Conservation (phyloP, 1,284 basidiomycete species). For the Cystobasidium pallidum region DNA sequence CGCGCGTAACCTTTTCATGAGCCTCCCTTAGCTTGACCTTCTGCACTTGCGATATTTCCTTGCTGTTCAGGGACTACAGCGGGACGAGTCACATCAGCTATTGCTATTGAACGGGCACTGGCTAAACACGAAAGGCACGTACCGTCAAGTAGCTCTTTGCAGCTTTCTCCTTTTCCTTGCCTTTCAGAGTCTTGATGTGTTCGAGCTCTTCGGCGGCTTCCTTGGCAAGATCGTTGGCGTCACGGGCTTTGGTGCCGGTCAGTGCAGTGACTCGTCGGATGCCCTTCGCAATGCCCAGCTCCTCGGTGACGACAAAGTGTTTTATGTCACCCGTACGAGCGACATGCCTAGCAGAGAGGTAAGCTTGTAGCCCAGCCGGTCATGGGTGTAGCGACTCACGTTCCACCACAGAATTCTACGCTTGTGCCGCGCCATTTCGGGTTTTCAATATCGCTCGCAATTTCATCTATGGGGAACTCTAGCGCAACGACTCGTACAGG, state of each 20-base stretch:
- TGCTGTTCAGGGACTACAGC: conserved; percentile 77
- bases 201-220: conserved; percentile 69
- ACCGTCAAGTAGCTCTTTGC: conserved; percentile 81
- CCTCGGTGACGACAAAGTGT: conserved; percentile 90
- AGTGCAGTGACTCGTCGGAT: conserved; percentile 93
- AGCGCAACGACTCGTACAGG: conserved; percentile 93
- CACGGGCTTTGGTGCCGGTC: conserved; percentile 88
- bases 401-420: conserved; percentile 97
- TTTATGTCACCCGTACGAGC: conserved; percentile 94
- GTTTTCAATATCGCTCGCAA: conserved; percentile 80
- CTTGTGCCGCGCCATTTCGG: conserved; percentile 87
- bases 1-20: conserved; percentile 72
- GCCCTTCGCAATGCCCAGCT: conserved; percentile 96
- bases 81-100: background rate
- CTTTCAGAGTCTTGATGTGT: conserved; percentile 67
- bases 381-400: conserved; percentile 63
- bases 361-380: too few species aligned
- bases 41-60: conserved; percentile 81
- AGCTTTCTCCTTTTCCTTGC: conserved; percentile 79
- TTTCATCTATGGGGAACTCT: conserved; percentile 83
- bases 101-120: too few species aligned
- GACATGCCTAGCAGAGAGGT: conserved; percentile 69
- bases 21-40: conserved; percentile 81
- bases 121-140: conserved; percentile 51
- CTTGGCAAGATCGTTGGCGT: conserved; percentile 73